These are phyloP conservation scores for Diplotaxis tenuifolia DNA, from an alignment of 345 rosid species.

Conservation along the genomic window DNA sequence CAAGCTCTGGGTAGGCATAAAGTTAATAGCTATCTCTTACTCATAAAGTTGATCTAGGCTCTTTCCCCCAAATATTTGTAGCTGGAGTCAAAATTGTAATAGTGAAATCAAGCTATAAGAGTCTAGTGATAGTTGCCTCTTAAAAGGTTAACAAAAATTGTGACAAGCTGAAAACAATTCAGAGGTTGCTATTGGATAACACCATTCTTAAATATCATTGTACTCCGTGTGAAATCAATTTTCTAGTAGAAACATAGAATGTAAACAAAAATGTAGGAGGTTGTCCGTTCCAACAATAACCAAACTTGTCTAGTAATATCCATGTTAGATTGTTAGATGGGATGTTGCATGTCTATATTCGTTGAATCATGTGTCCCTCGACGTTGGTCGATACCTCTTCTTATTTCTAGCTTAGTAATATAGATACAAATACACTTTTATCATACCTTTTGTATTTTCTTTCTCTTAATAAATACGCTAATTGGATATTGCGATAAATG, in stretches of 20 bases:
- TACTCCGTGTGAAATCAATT: slow-evolving; percentile 6
- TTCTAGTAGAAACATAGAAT: slow-evolving; percentile 17
- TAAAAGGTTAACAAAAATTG: slow-evolving; percentile 18
- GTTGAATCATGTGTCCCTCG: slow-evolving; percentile 25
- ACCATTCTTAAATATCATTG: neutral
- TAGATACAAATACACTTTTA: neutral
- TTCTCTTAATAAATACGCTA: neutral
- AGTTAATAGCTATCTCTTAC: neutral
- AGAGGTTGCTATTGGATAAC: slow-evolving; percentile 13
- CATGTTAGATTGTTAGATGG: slow-evolving; percentile 26
- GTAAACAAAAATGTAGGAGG: slow-evolving; percentile 21
- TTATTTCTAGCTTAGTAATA: neutral
- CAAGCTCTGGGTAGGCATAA: neutral
- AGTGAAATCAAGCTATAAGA: slow-evolving; percentile 18
- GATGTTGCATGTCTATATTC: slow-evolving; percentile 27
- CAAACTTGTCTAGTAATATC: slow-evolving; percentile 25
- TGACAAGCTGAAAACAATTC: slow-evolving; percentile 3
- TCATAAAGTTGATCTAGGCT: slow-evolving; percentile 13
- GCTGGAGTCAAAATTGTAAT: neutral
- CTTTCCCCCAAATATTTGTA: neutral
- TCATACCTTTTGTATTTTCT: neutral
- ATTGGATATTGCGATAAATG: neutral
- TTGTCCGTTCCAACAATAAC: slow-evolving; percentile 32
- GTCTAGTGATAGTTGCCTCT: slow-evolving; percentile 16
- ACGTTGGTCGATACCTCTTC: neutral